These are phyloP conservation scores for Lodderomyces theae DNA, from an alignment of 1,139 yeast genomes.

Conservation along the genomic window DNA sequence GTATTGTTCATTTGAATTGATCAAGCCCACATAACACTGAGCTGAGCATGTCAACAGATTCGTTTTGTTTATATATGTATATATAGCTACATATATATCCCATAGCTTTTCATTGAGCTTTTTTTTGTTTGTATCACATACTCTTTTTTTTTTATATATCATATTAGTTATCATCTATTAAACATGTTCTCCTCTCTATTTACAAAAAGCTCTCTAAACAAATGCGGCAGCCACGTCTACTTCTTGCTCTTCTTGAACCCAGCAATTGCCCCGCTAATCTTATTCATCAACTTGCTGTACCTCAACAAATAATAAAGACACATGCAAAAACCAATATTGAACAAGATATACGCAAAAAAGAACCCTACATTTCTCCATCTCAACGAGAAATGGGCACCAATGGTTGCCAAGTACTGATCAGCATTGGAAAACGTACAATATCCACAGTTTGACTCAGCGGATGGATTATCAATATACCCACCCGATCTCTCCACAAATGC, in stretches of 20 bases:
- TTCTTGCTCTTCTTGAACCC: constrained; percentile 11
- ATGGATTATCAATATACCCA: constrained; percentile 58
- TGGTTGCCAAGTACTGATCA: constrained; percentile 47
- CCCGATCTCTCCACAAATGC: constrained; percentile 19
- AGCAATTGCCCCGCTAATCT: constrained; percentile 5
- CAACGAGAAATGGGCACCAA: constrained; percentile 44
- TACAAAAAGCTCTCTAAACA: background rate
- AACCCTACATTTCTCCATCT: constrained; percentile 71
- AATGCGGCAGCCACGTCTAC: constrained; percentile 5
- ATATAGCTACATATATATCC: too few relatives aligned
- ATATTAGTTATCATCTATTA: background rate
- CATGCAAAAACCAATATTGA: constrained; percentile 40
- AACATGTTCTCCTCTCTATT: background rate
- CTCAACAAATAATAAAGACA: constrained; percentile 22
- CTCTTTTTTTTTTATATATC: background rate
- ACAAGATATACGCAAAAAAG: constrained; percentile 51
- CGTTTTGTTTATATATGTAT: background rate
- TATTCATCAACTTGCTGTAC: constrained; percentile 14
- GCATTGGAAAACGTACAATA: constrained; percentile 56
- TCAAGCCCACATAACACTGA: constrained; percentile 60
- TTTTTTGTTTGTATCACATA: too few relatives aligned
- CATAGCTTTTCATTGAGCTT: background rate
- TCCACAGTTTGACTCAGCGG: constrained; percentile 52
- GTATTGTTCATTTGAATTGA: constrained; percentile 78
- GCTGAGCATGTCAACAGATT: too few relatives aligned